phyloP scores from a whole-genome alignment of 75 land plant species.

The Picea glauca region DNA sequence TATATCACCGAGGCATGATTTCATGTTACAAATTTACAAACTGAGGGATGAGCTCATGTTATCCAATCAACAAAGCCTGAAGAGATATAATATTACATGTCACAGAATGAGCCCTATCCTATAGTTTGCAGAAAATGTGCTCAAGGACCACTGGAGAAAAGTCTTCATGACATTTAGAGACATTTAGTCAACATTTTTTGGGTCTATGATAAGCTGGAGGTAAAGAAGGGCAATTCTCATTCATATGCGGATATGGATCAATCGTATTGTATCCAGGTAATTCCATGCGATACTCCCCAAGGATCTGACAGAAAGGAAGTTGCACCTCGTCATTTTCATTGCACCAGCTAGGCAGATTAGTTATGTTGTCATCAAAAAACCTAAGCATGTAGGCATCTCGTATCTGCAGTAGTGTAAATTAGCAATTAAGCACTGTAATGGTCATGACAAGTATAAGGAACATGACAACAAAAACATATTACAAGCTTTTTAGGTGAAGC shows the following conservation, averaged over 20 bases:
- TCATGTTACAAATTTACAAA: no score
- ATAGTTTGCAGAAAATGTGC: no score
- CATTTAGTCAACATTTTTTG: slow-evolving; percentile 30
- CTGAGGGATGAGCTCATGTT: no score
- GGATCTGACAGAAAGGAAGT: slow-evolving; percentile 84
- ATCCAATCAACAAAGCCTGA: no score
- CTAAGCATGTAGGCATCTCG: slow-evolving; percentile 93
- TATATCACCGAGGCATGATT: no score
- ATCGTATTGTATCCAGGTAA: slow-evolving; percentile 86
- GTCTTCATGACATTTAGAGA: no score
- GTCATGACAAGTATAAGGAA: neutral
- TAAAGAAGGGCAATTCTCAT: slow-evolving; percentile 82
- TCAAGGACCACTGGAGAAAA: no score
- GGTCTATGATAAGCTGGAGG: slow-evolving; percentile 73
- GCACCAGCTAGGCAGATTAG: slow-evolving; percentile 88
- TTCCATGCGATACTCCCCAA: slow-evolving; percentile 87
- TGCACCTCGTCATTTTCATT: slow-evolving; percentile 48
- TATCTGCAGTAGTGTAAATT: slow-evolving; percentile 38
- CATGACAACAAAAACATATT: no score
- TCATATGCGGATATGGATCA: slow-evolving; percentile 80
- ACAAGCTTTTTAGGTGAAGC: neutral
- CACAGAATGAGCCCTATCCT: no score
- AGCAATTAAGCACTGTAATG: no score
- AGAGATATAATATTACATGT: no score
- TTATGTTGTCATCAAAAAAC: slow-evolving; percentile 69